Conservation (phyloP, 768 basidiomycete species). For the Trametes maxima region DNA sequence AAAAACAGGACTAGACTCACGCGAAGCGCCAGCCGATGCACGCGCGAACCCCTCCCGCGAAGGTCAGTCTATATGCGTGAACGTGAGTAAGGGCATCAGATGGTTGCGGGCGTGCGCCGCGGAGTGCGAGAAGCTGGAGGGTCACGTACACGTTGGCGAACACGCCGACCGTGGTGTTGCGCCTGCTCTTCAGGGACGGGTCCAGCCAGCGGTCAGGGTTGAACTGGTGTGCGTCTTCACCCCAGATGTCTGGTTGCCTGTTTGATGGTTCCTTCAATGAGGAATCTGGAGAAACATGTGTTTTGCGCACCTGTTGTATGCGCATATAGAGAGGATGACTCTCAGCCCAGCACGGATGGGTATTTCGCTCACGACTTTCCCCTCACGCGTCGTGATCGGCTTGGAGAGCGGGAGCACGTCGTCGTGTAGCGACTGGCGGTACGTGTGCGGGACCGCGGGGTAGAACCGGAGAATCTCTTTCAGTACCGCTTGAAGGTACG, state of each 20-base stretch:
- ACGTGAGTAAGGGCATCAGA: background rate
- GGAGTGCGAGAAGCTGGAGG: background rate
- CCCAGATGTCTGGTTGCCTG: slow-evolving; percentile 35
- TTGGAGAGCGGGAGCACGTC: slow-evolving; percentile 61
- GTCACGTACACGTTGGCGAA: slow-evolving; percentile 50
- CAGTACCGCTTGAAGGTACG: slow-evolving; percentile 49
- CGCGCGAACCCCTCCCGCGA: slow-evolving; percentile 29
- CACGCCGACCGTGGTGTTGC: slow-evolving; percentile 45
- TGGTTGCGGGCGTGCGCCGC: too few species aligned
- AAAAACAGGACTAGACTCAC: slow-evolving; percentile 10
- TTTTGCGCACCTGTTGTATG: slow-evolving; percentile 50
- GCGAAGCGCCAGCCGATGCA: slow-evolving; percentile 34
- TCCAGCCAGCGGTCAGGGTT: slow-evolving; percentile 35
- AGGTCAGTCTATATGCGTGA: slow-evolving; percentile 24
- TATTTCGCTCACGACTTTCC: slow-evolving; percentile 45
- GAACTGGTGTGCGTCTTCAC: slow-evolving; percentile 34
- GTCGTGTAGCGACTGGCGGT: slow-evolving; percentile 52
- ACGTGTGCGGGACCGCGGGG: slow-evolving; percentile 55
- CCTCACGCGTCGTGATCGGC: slow-evolving; percentile 50
- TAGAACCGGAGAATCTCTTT: slow-evolving; percentile 60
- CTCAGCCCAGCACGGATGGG: slow-evolving; percentile 54
- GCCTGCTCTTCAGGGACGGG: slow-evolving; percentile 30
- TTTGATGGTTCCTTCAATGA: background rate
- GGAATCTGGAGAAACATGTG: background rate
- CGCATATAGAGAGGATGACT: slow-evolving; percentile 54